Evolutionary conservation across 2,329 filamentous ascomycete species (phyloP), one percentile per base, ranked within the genome.

Genomic region (Chrysosphaeria jannelii): DNA sequence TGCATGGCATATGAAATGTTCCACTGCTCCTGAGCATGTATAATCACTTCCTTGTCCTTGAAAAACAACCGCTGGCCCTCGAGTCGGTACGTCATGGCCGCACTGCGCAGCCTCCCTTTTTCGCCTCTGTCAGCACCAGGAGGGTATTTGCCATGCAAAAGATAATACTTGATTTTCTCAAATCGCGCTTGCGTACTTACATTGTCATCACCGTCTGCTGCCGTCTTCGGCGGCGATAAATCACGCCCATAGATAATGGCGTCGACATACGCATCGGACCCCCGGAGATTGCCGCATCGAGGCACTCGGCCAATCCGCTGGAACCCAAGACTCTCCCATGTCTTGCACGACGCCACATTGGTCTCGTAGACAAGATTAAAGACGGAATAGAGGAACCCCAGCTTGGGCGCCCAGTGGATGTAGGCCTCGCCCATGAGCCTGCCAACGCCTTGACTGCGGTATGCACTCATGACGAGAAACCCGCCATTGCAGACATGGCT

Each of bases 81-180:
- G 35, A 64, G 45, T 44, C 85, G 85, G 51, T 93, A 93, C 46
- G 93, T 81, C 11, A 78, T 90, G 19, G 79, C 79, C 22, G 81
- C 79, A 44, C 74, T 89, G 35, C 85, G 64, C 27, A 97, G 62
- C 35, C 81, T 71, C 47, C 70, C 81, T 58, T 93, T 93, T 46
- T 93, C 85, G 27, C 79, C 79, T 28, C 81, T 64, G 51, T 91
- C 78, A 39, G 81, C 79, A 30, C 79, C 81, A 36, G 69, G 67
- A 28, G 85, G 85, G 43, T 97, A 93, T 43, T 79, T 76, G 39
- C 69, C 70, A 43, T 79, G 76, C 47, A 89, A 88, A 39, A 93
- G 64, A 46, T 93, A 93, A 52, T 74, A 93, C 39, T 79, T 71
- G 42, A 93, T 93, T 54, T 91, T 91, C 53, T 91, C 81, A 52